These are phyloP conservation scores for Ascochyta clinopodiicola DNA, from an alignment of 2,329 filamentous ascomycete genomes.

Conservation along the genomic window DNA sequence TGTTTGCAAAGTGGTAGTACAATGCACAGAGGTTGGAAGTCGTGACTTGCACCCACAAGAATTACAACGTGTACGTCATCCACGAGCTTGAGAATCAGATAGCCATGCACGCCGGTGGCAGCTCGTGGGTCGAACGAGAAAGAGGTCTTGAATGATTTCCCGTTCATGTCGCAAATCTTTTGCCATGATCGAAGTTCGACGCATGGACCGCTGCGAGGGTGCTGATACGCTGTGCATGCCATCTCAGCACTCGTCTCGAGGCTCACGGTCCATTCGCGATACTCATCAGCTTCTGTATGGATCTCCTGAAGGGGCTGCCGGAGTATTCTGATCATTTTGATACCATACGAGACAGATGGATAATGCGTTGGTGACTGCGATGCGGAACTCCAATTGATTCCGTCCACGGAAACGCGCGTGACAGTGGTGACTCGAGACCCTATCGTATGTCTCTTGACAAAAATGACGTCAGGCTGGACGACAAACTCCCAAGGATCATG, in stretches of 20 bases:
- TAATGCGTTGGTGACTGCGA: not conserved
- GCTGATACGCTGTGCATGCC: not conserved
- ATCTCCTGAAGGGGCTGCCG: not conserved
- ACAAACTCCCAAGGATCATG: too few species aligned
- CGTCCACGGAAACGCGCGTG: not conserved
- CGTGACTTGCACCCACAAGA: too few species aligned
- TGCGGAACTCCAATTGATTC: not conserved
- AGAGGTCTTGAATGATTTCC: not conserved
- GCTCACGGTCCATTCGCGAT: not conserved
- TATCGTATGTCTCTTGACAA: too few species aligned
- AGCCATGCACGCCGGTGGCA: not conserved
- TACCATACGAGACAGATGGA: not conserved
- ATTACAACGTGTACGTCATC: not conserved
- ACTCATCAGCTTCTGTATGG: not conserved
- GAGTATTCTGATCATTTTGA: not conserved
- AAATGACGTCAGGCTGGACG: too few species aligned
- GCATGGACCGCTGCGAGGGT: not conserved
- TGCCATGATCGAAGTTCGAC: slow-evolving; percentile 1
- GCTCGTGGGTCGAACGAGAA: not conserved
- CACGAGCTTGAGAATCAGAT: not conserved
- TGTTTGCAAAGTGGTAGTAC: too few species aligned
- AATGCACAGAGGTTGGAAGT: not conserved
- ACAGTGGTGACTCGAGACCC: not conserved
- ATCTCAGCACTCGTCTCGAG: not conserved
- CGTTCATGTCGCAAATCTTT: not conserved